These are phyloP conservation scores for Talaromyces sp. DNA, from an alignment of 2,329 filamentous ascomycete species.

Conservation along the genomic window DNA sequence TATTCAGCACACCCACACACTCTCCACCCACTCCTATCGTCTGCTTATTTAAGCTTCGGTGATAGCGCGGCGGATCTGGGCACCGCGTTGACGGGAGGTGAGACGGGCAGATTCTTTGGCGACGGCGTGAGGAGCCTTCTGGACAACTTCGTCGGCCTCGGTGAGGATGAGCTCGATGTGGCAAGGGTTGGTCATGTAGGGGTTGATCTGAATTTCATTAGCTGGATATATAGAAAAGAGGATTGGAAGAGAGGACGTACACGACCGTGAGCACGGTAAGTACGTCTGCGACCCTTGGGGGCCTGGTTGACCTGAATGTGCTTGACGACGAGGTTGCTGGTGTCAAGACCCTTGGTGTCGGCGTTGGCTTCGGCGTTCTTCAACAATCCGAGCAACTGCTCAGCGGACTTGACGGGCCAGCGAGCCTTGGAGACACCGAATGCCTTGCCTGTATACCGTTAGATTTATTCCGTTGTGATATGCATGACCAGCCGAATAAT, in stretches of 20 bases:
- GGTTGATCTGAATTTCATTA: conserved; percentile 75
- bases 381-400: conserved; percentile 95
- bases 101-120: conserved; percentile 67
- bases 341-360: conserved; percentile 96
- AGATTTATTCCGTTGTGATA: not conserved
- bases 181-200: conserved; percentile 99
- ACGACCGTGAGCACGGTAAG: conserved; percentile 99
- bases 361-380: conserved; percentile 98
- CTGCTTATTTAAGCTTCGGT: conserved; percentile 50
- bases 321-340: conserved; percentile 96
- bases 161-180: conserved; percentile 99
- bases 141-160: conserved; percentile 92
- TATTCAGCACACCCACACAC: not conserved
- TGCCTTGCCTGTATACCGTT: conserved; percentile 74
- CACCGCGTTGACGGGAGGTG: conserved; percentile 87
- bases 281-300: conserved; percentile 97
- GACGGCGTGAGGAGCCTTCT: conserved; percentile 75
- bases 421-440: conserved; percentile 97
- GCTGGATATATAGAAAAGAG: not conserved
- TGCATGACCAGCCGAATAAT: not conserved
- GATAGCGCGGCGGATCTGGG: conserved; percentile 61
- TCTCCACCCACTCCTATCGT: not conserved
- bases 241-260: conserved; percentile 62
- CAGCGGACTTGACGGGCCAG: conserved; percentile 99
- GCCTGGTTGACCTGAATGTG: conserved; percentile 99